These are phyloP conservation scores for Xylariales sp. DNA, from an alignment of 2,329 filamentous ascomycete genomes.

Conservation along the genomic window DNA sequence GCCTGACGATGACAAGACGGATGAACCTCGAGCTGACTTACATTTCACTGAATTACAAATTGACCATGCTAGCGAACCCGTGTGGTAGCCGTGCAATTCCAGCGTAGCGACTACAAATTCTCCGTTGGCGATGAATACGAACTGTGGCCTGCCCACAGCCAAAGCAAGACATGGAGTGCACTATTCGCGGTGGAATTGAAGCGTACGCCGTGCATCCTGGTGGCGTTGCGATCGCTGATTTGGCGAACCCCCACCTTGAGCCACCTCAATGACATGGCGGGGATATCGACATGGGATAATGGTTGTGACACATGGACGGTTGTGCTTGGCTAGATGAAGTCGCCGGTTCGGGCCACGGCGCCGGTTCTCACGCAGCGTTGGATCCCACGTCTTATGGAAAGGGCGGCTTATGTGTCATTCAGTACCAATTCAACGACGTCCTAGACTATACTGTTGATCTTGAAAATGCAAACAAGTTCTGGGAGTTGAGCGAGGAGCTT, in stretches of 20 bases:
- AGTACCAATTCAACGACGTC: conserved; percentile 30
- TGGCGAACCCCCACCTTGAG: conserved; percentile 1
- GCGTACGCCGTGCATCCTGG: conserved; percentile 4
- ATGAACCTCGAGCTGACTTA: too few relatives aligned
- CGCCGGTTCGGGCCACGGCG: conserved; percentile 6
- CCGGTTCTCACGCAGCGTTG: conserved; percentile 12
- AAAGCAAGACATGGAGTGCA: conserved; percentile 41
- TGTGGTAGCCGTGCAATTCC: too few relatives aligned
- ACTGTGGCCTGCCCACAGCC: conserved; percentile 35
- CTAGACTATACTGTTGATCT: conserved; percentile 23
- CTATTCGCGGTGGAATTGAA: conserved; percentile 28
- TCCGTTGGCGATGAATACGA: too few relatives aligned
- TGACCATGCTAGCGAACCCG: too few relatives aligned
- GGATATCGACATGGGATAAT: conserved; percentile 4
- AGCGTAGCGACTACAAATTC: too few relatives aligned
- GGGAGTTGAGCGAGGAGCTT: conserved; percentile 37
- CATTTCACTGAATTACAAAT: too few relatives aligned
- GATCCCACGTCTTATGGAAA: conserved; percentile 12
- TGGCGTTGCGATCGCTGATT: conserved; percentile 11
- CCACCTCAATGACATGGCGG: not conserved
- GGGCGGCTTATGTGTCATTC: not conserved
- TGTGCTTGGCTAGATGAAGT: conserved; percentile 9
- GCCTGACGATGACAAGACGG: too few relatives aligned
- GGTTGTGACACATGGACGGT: not conserved
- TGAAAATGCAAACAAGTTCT: conserved; percentile 34